These are phyloP conservation scores for Ascochyta fabae DNA, from an alignment of 2,329 filamentous ascomycete species.

Conservation along the genomic window DNA sequence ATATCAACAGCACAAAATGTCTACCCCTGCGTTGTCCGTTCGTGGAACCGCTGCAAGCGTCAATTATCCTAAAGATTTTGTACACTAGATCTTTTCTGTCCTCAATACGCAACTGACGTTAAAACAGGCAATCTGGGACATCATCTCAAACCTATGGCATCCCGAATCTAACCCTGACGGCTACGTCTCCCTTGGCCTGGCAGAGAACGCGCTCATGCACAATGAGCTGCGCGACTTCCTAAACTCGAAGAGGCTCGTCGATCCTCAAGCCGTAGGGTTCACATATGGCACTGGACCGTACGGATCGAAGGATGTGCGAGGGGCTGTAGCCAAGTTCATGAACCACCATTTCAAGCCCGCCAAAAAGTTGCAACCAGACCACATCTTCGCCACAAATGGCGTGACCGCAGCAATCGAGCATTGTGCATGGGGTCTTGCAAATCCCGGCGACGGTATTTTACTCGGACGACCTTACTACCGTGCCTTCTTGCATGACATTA, in stretches of 20 bases:
- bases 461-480: constrained; percentile 58
- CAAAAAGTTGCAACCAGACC: constrained; percentile 37
- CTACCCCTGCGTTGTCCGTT: constrained; percentile 3
- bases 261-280: constrained; percentile 25
- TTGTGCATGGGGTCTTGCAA: constrained; percentile 49
- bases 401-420: constrained; percentile 54
- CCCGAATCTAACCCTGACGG: constrained; percentile 52
- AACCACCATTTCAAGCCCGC: constrained; percentile 43
- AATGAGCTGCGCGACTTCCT: constrained; percentile 52
- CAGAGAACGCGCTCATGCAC: constrained; percentile 63
- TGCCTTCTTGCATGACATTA: constrained; percentile 57
- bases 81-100: not conserved
- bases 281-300: constrained; percentile 54
- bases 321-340: constrained; percentile 47
- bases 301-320: constrained; percentile 46
- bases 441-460: constrained; percentile 52
- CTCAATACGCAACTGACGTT: not conserved
- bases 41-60: constrained; percentile 5
- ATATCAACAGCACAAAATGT: not conserved
- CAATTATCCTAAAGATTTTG: constrained; percentile 8
- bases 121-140: constrained; percentile 31
- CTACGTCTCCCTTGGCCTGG: constrained; percentile 59
- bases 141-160: constrained; percentile 56
- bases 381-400: constrained; percentile 52
- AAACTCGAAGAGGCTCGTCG: constrained; percentile 46